Conservation (phyloP, 805 yeast species). For the Sugiyamaella marilandica region DNA sequence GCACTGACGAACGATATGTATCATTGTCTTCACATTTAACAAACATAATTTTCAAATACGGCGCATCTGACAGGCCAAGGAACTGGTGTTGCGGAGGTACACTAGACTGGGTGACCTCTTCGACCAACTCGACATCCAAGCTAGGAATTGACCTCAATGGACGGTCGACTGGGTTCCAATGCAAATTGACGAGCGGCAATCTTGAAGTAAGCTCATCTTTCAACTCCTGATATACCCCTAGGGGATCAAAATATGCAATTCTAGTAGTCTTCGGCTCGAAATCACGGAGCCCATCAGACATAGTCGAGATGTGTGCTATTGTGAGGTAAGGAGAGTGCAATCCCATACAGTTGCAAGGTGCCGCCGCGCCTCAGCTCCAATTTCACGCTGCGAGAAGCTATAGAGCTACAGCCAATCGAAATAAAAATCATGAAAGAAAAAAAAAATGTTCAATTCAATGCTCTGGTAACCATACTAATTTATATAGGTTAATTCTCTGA, state of each 20-base stretch:
- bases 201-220: slow-evolving; percentile 40
- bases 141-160: slow-evolving; percentile 60
- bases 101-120: slow-evolving; percentile 38
- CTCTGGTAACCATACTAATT: no score
- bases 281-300: slow-evolving; percentile 5
- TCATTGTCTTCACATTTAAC: slow-evolving; percentile 64
- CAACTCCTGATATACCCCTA: slow-evolving; percentile 48
- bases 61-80: slow-evolving; percentile 39
- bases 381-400: no score
- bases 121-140: slow-evolving; percentile 49
- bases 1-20: slow-evolving; percentile 67
- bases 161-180: slow-evolving; percentile 56
- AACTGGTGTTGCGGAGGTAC: slow-evolving; percentile 34
- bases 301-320: neutral
- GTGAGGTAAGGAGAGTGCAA: no score
- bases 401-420: no score
- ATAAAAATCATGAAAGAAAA: no score
- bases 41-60: slow-evolving; percentile 64
- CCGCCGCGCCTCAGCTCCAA: no score
- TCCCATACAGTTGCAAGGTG: no score
- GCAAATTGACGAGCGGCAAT: slow-evolving; percentile 59
- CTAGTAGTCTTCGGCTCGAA: slow-evolving; percentile 21
- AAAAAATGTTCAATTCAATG: no score
- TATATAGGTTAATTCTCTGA: neutral
- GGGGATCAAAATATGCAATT: slow-evolving; percentile 73